These are phyloP conservation scores for Chondrostereum purpureum DNA, from an alignment of 1,284 basidiomycete species.

Conservation along the genomic window DNA sequence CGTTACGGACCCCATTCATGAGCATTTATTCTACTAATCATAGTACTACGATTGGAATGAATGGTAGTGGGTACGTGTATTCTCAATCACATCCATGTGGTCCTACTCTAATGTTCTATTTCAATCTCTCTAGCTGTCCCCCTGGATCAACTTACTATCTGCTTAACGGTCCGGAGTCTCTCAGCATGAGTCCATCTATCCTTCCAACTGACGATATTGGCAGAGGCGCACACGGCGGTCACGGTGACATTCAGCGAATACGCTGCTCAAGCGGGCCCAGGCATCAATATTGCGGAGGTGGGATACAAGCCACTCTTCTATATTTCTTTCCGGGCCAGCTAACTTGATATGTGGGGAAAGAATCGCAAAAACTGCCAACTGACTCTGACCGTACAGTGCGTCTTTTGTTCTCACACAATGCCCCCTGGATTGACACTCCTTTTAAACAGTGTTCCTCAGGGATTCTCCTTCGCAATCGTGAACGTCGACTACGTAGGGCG, in stretches of 20 bases:
- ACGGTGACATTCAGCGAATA: slow-evolving; percentile 21
- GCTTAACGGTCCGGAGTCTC: slow-evolving; percentile 7
- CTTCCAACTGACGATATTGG: background rate
- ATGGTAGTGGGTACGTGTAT: too few relatives aligned
- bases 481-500: slow-evolving; percentile 20
- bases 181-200: background rate
- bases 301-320: too few relatives aligned
- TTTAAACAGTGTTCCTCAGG: slow-evolving; percentile 17
- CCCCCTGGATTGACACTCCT: background rate
- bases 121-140: slow-evolving; percentile 20
- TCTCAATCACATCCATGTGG: background rate
- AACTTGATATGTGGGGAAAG: too few relatives aligned
- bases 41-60: slow-evolving; percentile 17
- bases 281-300: slow-evolving; percentile 15
- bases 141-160: slow-evolving; percentile 16
- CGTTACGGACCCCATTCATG: background rate
- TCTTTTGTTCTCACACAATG: background rate
- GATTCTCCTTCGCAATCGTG: slow-evolving; percentile 20
- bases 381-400: slow-evolving; percentile 18
- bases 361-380: slow-evolving; percentile 20
- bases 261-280: slow-evolving; percentile 18
- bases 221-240: slow-evolving; percentile 19
- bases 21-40: background rate
- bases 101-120: slow-evolving; percentile 4
- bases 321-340: too few relatives aligned